phyloP scores from a whole-genome alignment of 495 filamentous ascomycete genomes.

The Aspergillus panamensis region DNA sequence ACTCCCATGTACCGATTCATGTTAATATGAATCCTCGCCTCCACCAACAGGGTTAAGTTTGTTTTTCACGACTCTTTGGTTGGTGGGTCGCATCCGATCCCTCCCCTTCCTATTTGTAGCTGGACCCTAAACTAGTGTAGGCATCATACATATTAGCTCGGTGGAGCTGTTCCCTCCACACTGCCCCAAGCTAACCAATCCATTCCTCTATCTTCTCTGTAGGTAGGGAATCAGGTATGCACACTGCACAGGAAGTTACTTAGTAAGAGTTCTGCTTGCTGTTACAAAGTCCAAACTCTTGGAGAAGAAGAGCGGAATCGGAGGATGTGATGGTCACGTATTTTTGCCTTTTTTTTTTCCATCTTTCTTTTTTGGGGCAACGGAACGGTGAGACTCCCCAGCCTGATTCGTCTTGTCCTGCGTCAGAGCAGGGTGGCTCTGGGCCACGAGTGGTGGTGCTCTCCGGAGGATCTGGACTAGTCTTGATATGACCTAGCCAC shows the following conservation, averaged over 20 bases:
- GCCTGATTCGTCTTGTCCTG: constrained; percentile 1
- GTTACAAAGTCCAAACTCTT: no score
- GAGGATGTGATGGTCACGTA: constrained; percentile 4
- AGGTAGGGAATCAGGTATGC: no score
- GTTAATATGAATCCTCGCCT: neutral
- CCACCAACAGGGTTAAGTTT: neutral
- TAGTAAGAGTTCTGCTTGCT: no score
- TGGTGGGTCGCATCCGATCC: neutral
- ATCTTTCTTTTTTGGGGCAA: constrained; percentile 4
- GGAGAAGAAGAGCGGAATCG: neutral
- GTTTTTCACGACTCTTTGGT: neutral
- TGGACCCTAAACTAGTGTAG: constrained; percentile 20
- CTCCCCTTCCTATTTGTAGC: constrained; percentile 22
- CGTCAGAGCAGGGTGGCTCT: constrained; percentile 11
- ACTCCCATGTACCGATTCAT: neutral
- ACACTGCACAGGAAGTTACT: no score
- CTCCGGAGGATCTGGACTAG: neutral
- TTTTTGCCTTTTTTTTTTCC: neutral
- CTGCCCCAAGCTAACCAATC: neutral
- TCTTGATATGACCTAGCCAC: neutral
- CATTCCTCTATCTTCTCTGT: neutral
- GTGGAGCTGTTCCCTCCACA: constrained; percentile 2
- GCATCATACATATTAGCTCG: constrained; percentile 25
- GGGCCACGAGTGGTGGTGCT: constrained; percentile 8
- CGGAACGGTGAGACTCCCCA: constrained; percentile 1